These are phyloP conservation scores for Graphilbum ipis-grandicollis DNA, from an alignment of 2,329 filamentous ascomycete species.

Conservation along the genomic window DNA sequence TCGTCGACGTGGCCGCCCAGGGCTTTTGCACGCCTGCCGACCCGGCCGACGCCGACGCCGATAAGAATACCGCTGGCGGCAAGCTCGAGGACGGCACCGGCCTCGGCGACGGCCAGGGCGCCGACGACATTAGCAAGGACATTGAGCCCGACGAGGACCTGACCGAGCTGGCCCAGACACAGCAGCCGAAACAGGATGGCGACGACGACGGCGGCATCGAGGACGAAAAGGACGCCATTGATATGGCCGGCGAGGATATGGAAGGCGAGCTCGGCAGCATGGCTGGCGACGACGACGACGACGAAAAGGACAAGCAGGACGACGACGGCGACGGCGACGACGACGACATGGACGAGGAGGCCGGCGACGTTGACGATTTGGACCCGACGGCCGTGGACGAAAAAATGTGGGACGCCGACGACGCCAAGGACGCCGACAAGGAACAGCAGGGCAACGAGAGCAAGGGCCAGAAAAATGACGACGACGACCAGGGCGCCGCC, in stretches of 20 bases:
- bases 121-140: constrained; percentile 96
- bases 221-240: constrained; percentile 71
- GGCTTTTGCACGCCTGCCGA: constrained; percentile 88
- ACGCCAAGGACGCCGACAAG: constrained; percentile 65
- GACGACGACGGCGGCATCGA: constrained; percentile 52
- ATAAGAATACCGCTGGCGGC: constrained; percentile 39
- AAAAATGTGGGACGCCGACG: constrained; percentile 93
- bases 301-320: constrained; percentile 39
- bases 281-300: constrained; percentile 45
- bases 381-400: constrained; percentile 86
- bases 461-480: constrained; percentile 49
- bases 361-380: constrained; percentile 78
- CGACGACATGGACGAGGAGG: constrained; percentile 75
- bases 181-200: constrained; percentile 46
- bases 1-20: constrained; percentile 61
- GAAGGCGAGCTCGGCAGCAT: constrained; percentile 62
- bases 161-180: constrained; percentile 75
- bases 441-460: constrained; percentile 61
- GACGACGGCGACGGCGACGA: constrained; percentile 47
- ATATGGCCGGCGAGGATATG: constrained; percentile 83
- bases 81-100: constrained; percentile 85
- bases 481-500: constrained; percentile 40
- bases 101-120: constrained; percentile 85
- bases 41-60: constrained; percentile 53
- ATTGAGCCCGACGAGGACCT: constrained; percentile 87